phyloP scores from a whole-genome alignment of 2,329 filamentous ascomycete species.

The Phyllosticta capitalensis region DNA sequence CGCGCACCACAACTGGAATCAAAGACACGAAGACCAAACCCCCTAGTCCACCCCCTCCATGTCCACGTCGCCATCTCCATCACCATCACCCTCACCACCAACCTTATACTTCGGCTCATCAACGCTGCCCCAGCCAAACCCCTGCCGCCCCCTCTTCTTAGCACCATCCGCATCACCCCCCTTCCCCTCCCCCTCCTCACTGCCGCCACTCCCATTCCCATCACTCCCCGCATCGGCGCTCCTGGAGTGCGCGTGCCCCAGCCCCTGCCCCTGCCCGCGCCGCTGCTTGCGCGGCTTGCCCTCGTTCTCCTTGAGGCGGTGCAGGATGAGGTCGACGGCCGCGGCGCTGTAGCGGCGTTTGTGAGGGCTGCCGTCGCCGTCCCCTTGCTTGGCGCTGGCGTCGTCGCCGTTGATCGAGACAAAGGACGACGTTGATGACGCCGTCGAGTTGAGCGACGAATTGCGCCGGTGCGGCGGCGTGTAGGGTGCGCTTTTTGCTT shows the following conservation, averaged over 20 bases:
- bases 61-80: not conserved
- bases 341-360: conserved; percentile 3
- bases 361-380: not conserved
- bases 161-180: no score
- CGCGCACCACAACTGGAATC: not conserved
- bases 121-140: not conserved
- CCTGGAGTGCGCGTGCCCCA: not conserved
- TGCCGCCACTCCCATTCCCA: not conserved
- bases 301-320: conserved; percentile 6
- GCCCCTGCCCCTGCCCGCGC: not conserved
- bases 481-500: not conserved
- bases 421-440: not conserved
- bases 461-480: not conserved
- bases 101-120: not conserved
- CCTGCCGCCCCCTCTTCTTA: not conserved
- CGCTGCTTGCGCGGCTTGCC: conserved; percentile 5
- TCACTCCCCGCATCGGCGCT: not conserved
- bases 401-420: not conserved
- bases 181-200: not conserved
- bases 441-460: not conserved
- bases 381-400: not conserved
- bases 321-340: conserved; percentile 1
- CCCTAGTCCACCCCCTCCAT: not conserved
- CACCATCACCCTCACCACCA: not conserved
- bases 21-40: not conserved